Evolutionary conservation across 1,284 basidiomycete genomes (phyloP), one percentile per base, ranked within the genome.

Genomic region (Macrocystidia cucumis): DNA sequence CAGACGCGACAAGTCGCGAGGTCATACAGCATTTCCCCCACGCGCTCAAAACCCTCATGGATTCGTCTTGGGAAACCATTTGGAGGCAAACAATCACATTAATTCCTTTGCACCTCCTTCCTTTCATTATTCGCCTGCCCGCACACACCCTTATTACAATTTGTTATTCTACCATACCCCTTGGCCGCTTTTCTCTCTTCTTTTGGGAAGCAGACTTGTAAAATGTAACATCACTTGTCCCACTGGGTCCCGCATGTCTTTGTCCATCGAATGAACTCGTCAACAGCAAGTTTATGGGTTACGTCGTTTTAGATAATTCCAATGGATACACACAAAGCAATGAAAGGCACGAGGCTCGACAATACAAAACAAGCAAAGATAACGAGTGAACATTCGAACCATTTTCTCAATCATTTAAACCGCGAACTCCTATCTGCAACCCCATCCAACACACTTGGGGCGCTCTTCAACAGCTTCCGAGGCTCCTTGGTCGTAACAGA

Each of bases 11-110:
- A 74, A 46, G 60, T 65, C 43, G 49, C 69, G 39, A 70, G 77
- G 51, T 65, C 65, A 31, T 69, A 62, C 49, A 60, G 59, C 43
- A 49, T 68, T 41, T 55, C 60, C 39, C 53, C 57, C 35, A 52
- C 67, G 36, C 56, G 70, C 40, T 63, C 73, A 38, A 78, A 73
- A 49, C n/a, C n/a, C 23, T 60, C 75, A n/a, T 82, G 79, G 79
- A 64, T 70, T 50, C 78, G 78, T 39, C 67, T 79, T 39, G 72
- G 75, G 38, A 71, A 71, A 52, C 63, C 73, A 11, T 68, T 71
- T 39, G 61, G 56, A 43, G 62, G 71, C 50, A 78, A 78, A 50
- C 72, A 78, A 50, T 67, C 67, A 43, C 69, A 79, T 52, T 81
- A 59, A 76, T 49, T 33, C 35, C 17, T 32, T 34, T 34, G 27